Evolutionary conservation across 164 flowering plant genomes (phyloP).

Genomic region (Aristolochia californica): DNA sequence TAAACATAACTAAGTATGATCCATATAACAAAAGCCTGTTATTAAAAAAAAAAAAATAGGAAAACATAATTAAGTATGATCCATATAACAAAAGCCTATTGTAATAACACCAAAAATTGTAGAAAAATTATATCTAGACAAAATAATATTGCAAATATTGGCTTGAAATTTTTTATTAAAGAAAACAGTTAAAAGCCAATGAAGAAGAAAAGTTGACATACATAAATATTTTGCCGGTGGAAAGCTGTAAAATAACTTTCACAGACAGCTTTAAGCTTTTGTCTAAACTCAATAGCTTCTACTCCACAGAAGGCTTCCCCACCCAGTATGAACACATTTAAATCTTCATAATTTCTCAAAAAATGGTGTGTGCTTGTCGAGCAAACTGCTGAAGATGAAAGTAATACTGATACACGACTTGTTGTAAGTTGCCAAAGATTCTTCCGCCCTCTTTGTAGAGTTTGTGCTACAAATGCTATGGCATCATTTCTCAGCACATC

Average conservation of each 20-base stretch:
- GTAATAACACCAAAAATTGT: no score
- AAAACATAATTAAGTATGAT: no score
- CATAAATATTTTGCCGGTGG: slow-evolving; percentile 82
- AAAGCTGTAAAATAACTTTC: slow-evolving; percentile 69
- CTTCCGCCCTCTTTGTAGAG: slow-evolving; percentile 76
- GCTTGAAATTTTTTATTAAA: no score
- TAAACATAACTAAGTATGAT: background rate
- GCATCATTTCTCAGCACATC: slow-evolving; percentile 80
- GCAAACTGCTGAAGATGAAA: slow-evolving; percentile 63
- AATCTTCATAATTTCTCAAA: slow-evolving; percentile 82
- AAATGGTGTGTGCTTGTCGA: slow-evolving; percentile 91
- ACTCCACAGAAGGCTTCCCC: slow-evolving; percentile 95
- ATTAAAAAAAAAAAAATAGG: no score
- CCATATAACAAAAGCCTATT: no score
- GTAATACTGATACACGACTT: slow-evolving; percentile 78
- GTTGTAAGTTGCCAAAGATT: slow-evolving; percentile 96
- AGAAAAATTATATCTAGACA: background rate
- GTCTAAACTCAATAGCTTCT: slow-evolving; percentile 86
- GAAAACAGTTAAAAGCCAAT: background rate
- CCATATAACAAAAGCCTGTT: background rate
- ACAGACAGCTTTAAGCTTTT: slow-evolving; percentile 70
- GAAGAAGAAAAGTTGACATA: slow-evolving; percentile 26
- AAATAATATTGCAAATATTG: no score
- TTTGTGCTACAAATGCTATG: slow-evolving; percentile 58
- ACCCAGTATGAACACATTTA: slow-evolving; percentile 71